Evolutionary conservation across 129 eudicot species (phyloP), one percentile per base, ranked within the genome.

Genomic region (Ambrosia artemisiifolia): DNA sequence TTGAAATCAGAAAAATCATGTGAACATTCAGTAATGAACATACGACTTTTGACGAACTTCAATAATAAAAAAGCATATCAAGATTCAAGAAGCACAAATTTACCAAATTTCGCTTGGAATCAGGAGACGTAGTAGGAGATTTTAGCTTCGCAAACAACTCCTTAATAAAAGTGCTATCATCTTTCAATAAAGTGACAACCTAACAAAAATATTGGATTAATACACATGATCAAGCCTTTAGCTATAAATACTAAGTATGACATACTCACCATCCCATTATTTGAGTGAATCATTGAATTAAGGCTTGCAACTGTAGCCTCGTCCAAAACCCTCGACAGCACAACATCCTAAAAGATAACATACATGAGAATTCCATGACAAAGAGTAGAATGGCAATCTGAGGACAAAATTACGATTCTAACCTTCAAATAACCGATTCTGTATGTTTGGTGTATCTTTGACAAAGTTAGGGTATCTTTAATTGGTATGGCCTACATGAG

Each of bases 371-470:
- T 42, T 66, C 18, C 43, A 46, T 11, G 38, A 9, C 19, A 38
- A 33, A 54, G 9, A 65, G 9, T 51, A 56, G 64, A 40, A 70
- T 10, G 14, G 48, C 28, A 54, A 55, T 68, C 3, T 12, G 50
- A 36, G 46, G 14, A 12, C 18, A 63, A 49, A 44, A 65, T 36
- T 51, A 61, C 62, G 17, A 18, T 73, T 56, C 32, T 69, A 71
- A 88, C 97, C 97, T 89, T 93, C 65, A 93, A 48, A 84, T 93
- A 93, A 35, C 90, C 85, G 54, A 93, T 75, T 89, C 92, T 83
- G 85, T 89, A 93, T 33, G 96, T 89, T 74, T 89, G 98, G 67
- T 93, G 98, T 77, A 93, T 87, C 90, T 85, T 93, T 14, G 98
- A 87, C 50, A 89, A 78, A 35, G 85, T 92, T 55, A 85, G 70